Evolutionary conservation across 441 rosid genomes (phyloP), one percentile per base, ranked within the genome.

Genomic region (Aleurites moluccanus): DNA sequence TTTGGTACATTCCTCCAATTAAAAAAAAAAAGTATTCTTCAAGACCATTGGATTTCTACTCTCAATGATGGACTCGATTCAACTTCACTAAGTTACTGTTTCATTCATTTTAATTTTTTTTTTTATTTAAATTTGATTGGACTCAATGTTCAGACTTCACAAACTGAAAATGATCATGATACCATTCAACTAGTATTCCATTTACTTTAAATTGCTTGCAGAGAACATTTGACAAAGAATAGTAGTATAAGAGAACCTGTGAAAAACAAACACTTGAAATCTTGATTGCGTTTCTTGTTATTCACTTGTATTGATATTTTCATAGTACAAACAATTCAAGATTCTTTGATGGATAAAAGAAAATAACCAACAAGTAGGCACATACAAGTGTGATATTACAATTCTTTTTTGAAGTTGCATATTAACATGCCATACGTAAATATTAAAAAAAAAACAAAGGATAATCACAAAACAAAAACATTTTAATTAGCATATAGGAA

Each of bases 401-500:
- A 20, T 9, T 28, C 33, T 47, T 42, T 38, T 38, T 38, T 6
- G 6, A 49, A 49, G 27, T 44, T 45, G 56, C 80, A 64, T 23
- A 71, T 45, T 64, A 18, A 62, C 20, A 56, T 27, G 15, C 1
- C 21, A 61, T 30, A 61, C 33, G 28, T 45, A 44, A 23, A 18
- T 15, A 11, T 13, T 56, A 2, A 38, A 35, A 21, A 21, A 23
- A 23, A 2, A 44, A n/a, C 56, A 23, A n/a, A 38, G 52, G 18
- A 55, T 16, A 2, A 28, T 11, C 0, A 23, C 14, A 59, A 0
- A 50, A 64, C 57, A 80, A 85, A 83, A 87, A 56, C 28, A 56
- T 21, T 1, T 84, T 21, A 38, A 6, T 82, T 86, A 82, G 74
- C 85, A 75, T 11, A 90, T 81, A 7, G 92, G 94, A 64, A 90